Evolutionary conservation across 2,329 filamentous ascomycete genomes (phyloP).

Genomic region (Aspergillus texensis): DNA sequence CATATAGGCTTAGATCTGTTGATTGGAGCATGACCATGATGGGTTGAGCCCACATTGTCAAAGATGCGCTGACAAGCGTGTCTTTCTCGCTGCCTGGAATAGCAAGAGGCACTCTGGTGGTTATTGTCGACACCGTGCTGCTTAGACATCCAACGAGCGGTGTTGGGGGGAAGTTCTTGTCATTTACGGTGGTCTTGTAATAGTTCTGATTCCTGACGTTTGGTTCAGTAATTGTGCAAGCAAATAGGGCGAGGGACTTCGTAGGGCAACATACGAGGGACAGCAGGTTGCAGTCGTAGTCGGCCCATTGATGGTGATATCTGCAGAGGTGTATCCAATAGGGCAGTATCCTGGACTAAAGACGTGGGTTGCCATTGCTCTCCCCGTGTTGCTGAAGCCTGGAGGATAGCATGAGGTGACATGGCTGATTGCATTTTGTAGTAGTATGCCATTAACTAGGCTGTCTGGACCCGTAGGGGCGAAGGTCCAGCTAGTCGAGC

Average conservation of each 20-base stretch:
- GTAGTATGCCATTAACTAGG: conserved; percentile 19
- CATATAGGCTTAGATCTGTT: background rate
- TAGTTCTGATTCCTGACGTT: conserved; percentile 10
- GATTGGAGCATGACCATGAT: conserved; percentile 8
- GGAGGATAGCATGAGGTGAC: conserved; percentile 13
- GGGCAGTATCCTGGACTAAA: conserved; percentile 32
- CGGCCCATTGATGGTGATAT: conserved; percentile 15
- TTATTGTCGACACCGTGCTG: conserved; percentile 21
- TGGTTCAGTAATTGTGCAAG: background rate
- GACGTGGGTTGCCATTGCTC: conserved; percentile 12
- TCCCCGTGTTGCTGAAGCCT: conserved; percentile 18
- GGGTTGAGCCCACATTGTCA: conserved; percentile 34
- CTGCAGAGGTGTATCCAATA: conserved; percentile 27
- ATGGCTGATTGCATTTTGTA: conserved; percentile 21
- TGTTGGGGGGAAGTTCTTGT: background rate
- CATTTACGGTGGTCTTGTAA: background rate
- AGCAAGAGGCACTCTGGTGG: background rate
- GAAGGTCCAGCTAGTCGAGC: conserved; percentile 26
- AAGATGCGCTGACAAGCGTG: conserved; percentile 23
- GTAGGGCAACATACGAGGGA: conserved; percentile 19
- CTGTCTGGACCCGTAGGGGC: conserved; percentile 20
- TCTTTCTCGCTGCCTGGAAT: background rate
- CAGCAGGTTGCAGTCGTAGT: conserved; percentile 32
- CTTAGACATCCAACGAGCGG: conserved; percentile 11
- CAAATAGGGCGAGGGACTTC: background rate